These are phyloP conservation scores for Hanseniaspora uvarum DNA, from an alignment of 1,139 yeast species.

Conservation along the genomic window DNA sequence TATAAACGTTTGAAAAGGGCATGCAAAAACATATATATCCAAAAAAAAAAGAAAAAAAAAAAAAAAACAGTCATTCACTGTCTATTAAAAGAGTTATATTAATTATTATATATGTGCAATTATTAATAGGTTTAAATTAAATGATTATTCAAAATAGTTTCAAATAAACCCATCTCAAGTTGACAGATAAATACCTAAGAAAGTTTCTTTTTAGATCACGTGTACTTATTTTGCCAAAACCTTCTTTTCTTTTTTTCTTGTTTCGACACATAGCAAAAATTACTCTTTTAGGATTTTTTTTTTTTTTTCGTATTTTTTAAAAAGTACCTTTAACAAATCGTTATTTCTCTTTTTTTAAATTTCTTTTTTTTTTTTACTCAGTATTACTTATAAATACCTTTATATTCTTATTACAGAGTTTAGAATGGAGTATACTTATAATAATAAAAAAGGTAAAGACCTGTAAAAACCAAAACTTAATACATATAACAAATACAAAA, in stretches of 20 bases:
- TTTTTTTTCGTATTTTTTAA: background rate
- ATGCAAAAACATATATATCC: no score
- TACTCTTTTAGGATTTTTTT: background rate
- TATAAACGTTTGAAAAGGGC: background rate
- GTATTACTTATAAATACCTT: background rate
- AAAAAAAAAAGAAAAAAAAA: background rate
- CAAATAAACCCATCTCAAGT: no score
- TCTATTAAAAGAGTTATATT: background rate
- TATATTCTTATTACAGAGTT: background rate
- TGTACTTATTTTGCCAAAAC: background rate
- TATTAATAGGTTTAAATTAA: background rate
- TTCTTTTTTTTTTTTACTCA: background rate
- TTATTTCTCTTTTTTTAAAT: background rate
- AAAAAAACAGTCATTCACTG: background rate
- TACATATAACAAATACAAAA: constrained; percentile 13
- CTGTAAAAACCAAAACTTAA: background rate
- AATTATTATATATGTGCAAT: background rate
- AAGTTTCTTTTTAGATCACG: no score
- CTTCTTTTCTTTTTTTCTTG: background rate
- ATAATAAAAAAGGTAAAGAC: background rate
- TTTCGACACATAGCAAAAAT: background rate
- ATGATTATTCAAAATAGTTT: background rate
- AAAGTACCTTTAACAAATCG: background rate
- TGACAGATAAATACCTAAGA: no score
- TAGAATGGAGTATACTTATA: background rate